Evolutionary conservation across 2,329 filamentous ascomycete genomes (phyloP), one percentile per base, ranked within the genome.

Genomic region (Didymella pinodella): DNA sequence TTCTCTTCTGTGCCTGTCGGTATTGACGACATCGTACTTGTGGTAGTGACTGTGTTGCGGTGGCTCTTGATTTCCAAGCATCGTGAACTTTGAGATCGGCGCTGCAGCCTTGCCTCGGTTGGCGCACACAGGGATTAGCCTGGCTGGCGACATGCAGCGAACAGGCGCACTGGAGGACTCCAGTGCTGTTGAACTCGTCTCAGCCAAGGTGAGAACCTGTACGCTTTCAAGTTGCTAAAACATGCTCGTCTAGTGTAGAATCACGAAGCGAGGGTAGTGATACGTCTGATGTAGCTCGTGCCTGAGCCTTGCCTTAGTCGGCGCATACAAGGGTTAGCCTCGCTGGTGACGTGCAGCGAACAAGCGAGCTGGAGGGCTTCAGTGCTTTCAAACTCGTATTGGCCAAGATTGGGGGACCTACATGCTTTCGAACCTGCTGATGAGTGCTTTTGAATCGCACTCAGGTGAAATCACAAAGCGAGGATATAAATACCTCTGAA

Each of bases 1-100:
- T 63, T 69, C 54, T 71, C 68, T 11, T 48, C 45, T 55, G 69
- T 60, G 20, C 72, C 70, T 50, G 61, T 48, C 14, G 67, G 53
- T 26, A 54, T 64, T 40, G 66, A 67, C 50, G 68, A 65, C 72
- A 74, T 75, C 0, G 57, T 62, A 22, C 10, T 20, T 45, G 18
- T 36, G 22, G 43, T 44, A 46, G 36, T 38, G 53, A 53, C 32
- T 44, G 48, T 53, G 44, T 26, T 28, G 12, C 29, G 25, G 22
- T 20, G 41, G 41, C 16, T 31, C 22, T 46, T 47, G 65, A 67
- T 67, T 68, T 67, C 65, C 64, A 67, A 69, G 62, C 65, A 53
- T 59, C 47, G 57, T 55, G 44, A 44, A 57, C 31, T 41, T 46
- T 36, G 16, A 8, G 48, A 47, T 57, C 32, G 36, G 49, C 51